Conservation (phyloP, 176 grass and related monocot species). For the Saccharum officinarum region DNA sequence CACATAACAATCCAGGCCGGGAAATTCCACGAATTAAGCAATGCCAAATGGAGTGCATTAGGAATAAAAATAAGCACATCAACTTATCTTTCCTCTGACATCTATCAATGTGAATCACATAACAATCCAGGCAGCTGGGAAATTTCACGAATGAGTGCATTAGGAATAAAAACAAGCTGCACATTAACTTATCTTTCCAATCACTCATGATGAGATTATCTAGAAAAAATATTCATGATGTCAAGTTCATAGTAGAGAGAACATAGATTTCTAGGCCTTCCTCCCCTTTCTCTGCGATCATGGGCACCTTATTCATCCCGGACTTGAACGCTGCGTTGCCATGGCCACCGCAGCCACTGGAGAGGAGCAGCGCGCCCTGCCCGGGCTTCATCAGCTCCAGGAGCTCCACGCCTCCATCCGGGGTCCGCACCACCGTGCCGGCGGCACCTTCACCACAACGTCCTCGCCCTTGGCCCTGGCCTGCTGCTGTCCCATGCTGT, state of each 20-base stretch:
- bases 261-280: conserved; percentile 90
- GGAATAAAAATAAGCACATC: no score
- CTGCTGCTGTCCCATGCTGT: conserved; percentile 83
- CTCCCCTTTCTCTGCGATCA: conserved; percentile 93
- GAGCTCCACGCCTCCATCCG: conserved; percentile 52
- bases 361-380: conserved; percentile 75
- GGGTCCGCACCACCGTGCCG: conserved; percentile 74
- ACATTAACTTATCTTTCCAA: neutral
- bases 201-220: neutral
- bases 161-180: neutral
- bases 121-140: neutral
- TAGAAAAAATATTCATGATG: neutral
- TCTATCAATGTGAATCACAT: neutral
- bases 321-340: conserved; percentile 92
- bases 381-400: conserved; percentile 77
- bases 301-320: conserved; percentile 78
- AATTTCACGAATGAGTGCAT: neutral
- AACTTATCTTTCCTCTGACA: neutral
- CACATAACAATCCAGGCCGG: no score
- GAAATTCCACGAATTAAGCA: no score
- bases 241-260: neutral
- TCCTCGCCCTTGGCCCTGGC: conserved; percentile 83
- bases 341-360: conserved; percentile 73
- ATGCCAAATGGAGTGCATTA: no score
- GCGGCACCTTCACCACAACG: conserved; percentile 84